Base-by-base conservation (phyloP, 2,329 filamentous ascomycete species). In the Stylonectria norvegica region DNA sequence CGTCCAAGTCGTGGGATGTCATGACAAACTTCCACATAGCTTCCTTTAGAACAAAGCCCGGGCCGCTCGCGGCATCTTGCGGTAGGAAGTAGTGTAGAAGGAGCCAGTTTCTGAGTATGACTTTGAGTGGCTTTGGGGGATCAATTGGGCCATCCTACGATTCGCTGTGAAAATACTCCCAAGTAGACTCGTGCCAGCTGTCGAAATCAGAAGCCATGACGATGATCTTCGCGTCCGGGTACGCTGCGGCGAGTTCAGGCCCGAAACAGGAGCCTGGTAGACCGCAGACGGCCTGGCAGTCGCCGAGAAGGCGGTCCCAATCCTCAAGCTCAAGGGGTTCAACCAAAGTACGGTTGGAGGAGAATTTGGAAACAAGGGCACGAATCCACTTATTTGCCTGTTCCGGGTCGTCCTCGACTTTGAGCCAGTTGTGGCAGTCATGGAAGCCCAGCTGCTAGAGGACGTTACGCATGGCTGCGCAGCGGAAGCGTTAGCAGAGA, bases 211-310 rank as follows among this genome's bases (percentile, higher is more conserved):
- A 63, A 50, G 62, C 66, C 30, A 68, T 53, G 34, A 68, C 61
- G 41, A 68, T 45, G 30, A 67, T 57, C 43, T 67, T 67, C 35
- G 65, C 65, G 10, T 66, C 62, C 5, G 55, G 55, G 34, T 61
- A 61, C 7, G 48, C 29, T 20, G 53, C 56, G 20, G 65, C 63
- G 9, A 68, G 54, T 36, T 68, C 64, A 37, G 56, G 42, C 34
- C 59, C 61, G 50, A 68, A 65, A 52, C 81, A 83, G 25, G 76
- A 67, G 1, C 79, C 65, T 2, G 83, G 79, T 12, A 79, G 58
- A 33, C 76, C 76, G 40, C 72, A 70, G 7, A 73, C 78, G 16
- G 71, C 72, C n/a, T 78, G 69, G 49, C 62, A 69, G 17, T 65
- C 53, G 32, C 66, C 68, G 34, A 74, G 65, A 5, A 75, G 56